A percentile compares a stretch with the other conserved stretches of the same genome.
These are phyloP conservation scores for Mesembryanthemum crystallinum DNA, from an alignment of 148 eudicot species.

Conservation along the genomic window DNA sequence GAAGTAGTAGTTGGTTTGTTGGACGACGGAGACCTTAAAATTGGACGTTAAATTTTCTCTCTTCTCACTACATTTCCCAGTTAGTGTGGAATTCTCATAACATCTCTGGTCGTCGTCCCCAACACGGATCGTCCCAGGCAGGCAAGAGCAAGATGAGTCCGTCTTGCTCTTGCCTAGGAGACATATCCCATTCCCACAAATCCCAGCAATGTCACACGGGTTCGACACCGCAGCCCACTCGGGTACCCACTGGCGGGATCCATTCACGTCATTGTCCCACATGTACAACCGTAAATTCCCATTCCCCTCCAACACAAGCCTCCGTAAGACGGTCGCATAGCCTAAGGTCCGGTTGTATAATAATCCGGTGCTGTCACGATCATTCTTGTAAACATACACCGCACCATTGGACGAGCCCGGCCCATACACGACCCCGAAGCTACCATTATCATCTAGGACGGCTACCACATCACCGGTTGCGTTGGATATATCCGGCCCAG, in stretches of 20 bases:
- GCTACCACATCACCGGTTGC: slow-evolving; percentile 81
- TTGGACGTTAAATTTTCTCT: slow-evolving; percentile 43
- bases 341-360: slow-evolving; percentile 35
- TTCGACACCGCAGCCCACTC: slow-evolving; percentile 93
- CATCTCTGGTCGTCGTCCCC: slow-evolving; percentile 38
- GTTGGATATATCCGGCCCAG: slow-evolving; percentile 78
- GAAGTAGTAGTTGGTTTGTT: slow-evolving; percentile 71
- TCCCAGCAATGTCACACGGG: slow-evolving; percentile 84
- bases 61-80: slow-evolving; percentile 56
- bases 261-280: slow-evolving; percentile 78
- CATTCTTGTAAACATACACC: slow-evolving; percentile 77
- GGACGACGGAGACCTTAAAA: slow-evolving; percentile 48
- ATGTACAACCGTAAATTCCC: slow-evolving; percentile 72
- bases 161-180: slow-evolving; percentile 58
- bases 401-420: slow-evolving; percentile 65
- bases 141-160: slow-evolving; percentile 61
- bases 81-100: slow-evolving; percentile 47
- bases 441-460: slow-evolving; percentile 60
- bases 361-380: slow-evolving; percentile 51
- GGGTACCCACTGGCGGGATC: slow-evolving; percentile 77
- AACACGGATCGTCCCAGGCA: slow-evolving; percentile 53
- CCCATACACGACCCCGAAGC: slow-evolving; percentile 79
- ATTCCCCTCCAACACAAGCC: slow-evolving; percentile 58
- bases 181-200: slow-evolving; percentile 87
- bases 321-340: slow-evolving; percentile 32